These are phyloP conservation scores for Glycyrrhiza uralensis DNA, from an alignment of 306 rosid genomes.

Conservation along the genomic window DNA sequence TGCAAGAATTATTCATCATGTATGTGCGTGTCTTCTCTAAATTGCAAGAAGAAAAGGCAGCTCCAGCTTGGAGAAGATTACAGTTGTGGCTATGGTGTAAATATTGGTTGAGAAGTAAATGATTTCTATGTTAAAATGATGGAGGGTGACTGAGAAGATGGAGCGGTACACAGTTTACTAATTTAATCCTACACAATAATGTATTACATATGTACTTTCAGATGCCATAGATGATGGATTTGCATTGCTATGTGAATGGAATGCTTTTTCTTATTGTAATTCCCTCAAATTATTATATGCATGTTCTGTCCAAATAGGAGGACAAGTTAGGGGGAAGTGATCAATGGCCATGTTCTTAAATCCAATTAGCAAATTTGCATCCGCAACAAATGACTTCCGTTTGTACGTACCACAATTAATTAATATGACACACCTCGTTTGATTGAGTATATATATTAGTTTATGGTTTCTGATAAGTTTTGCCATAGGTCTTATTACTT, in stretches of 20 bases:
- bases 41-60: slow-evolving; percentile 4
- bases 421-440: neutral
- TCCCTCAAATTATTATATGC: neutral
- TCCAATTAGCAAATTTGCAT: neutral
- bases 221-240: neutral
- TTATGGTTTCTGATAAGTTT: neutral
- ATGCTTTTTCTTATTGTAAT: neutral
- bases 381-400: too few species aligned
- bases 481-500: neutral
- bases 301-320: neutral
- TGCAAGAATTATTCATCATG: too few species aligned
- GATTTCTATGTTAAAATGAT: neutral
- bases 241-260: too few species aligned
- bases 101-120: slow-evolving; percentile 6
- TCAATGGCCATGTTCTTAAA: neutral
- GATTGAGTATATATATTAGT: neutral
- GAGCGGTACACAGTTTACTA: neutral
- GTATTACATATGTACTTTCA: too few species aligned
- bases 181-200: neutral
- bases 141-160: neutral
- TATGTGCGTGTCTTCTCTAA: neutral
- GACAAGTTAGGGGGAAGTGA: neutral
- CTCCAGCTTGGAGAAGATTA: neutral
- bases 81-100: neutral
- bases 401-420: neutral